Evolutionary conservation across 108 stramenopile species (phyloP).

Genomic region (Cylindrotheca fusiformis): DNA sequence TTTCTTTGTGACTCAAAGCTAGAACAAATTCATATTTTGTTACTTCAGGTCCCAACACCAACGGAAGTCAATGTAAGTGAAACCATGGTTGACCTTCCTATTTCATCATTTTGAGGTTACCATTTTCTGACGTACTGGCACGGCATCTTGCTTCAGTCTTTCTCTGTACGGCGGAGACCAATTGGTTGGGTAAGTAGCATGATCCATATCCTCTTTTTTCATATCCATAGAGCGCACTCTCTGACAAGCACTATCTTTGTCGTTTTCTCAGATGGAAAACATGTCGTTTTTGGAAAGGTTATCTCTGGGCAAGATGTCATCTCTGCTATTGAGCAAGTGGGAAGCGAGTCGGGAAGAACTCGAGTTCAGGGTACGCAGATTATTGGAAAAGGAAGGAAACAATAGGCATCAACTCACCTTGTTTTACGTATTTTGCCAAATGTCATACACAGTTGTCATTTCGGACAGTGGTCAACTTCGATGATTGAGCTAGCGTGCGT

Average conservation of each 20-base stretch:
- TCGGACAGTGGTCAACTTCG: conserved; percentile 49
- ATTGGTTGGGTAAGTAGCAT: conserved; percentile 81
- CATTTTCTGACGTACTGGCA: no score
- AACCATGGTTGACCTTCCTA: neutral
- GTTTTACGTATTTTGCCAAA: neutral
- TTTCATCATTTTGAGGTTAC: neutral
- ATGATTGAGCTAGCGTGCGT: no score
- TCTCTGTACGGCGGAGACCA: conserved; percentile 89
- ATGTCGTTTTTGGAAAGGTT: conserved; percentile 93
- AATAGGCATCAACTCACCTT: neutral
- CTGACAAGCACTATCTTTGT: neutral
- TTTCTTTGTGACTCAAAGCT: neutral
- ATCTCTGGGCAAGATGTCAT: conserved; percentile 84
- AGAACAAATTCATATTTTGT: neutral
- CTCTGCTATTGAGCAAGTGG: conserved; percentile 89
- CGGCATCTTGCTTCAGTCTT: conserved; percentile 59
- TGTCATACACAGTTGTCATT: conserved; percentile 45
- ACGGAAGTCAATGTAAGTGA: conserved; percentile 79
- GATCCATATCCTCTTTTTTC: neutral
- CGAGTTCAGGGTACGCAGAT: conserved; percentile 52
- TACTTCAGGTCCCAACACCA: conserved; percentile 88
- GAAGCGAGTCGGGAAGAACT: conserved; percentile 81
- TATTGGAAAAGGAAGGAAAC: neutral
- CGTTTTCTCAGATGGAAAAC: conserved; percentile 60
- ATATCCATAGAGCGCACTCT: no score